Base-by-base conservation (phyloP, 192 early-diverging fungal species). In the Coemansia sp. region DNA sequence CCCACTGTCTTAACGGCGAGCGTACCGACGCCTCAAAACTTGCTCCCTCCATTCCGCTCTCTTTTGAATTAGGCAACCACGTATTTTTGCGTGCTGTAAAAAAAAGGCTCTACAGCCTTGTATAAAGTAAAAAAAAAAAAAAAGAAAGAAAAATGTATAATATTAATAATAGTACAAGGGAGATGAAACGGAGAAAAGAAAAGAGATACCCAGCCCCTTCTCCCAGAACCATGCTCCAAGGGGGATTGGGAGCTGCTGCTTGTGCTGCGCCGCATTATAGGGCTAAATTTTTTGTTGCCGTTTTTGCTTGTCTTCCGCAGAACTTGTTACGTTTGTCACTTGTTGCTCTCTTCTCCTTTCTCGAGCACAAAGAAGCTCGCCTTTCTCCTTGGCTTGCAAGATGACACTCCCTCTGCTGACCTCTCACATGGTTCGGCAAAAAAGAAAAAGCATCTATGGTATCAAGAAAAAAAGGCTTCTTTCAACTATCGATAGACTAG, bases 1-100 rank as follows among this genome's bases (percentile, higher is more conserved):
- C 40, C 65, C 65, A 67, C 27, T 53, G 22, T 7, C 65, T 29
- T 15, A 34, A 27, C 41, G 53, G 40, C 15, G 55, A 18, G 40
- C 24, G 55, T 16, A 53, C 38, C 16, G 53, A 29, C 24, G 27
- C 55, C 24, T 67, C 65, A 38, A 55, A 67, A 18, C 44, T 59
- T 16, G 53, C 53, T 56, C 53, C 53, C 29, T 56, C 53, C 53
- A 56, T 56, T 56, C 53, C 53, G 13, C 15, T 22, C 29, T 56
- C 41, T 16, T 20, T 7, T 56, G 53, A 56, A 56, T 56, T 56
- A 2, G 53, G 1, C 53, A 56, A 30, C 53, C 29, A 16, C 29
- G 29, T 34, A 32, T 7, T 16, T 16, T 16, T 35, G 53, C 15
- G 53, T n/a, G 27, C 29, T 32, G 30, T 32, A 52, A 29, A 29